Evolutionary conservation across 805 yeast genomes (phyloP), one percentile per base, ranked within the genome.

Genomic region (Kodamaea kakaduensis): DNA sequence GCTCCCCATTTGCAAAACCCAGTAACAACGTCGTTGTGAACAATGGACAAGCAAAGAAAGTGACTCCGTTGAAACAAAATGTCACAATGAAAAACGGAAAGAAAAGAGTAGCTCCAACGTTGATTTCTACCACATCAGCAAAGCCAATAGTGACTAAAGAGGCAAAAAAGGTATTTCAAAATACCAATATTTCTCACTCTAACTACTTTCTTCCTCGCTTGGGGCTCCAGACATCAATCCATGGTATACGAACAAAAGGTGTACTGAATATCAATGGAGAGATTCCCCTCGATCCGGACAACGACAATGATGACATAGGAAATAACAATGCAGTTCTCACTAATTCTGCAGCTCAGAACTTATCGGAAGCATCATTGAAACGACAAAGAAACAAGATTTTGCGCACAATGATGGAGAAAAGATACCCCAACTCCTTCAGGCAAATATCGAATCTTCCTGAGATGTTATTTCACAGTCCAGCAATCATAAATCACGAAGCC

Each of bases 41-140:
- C n/a, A n/a, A n/a, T n/a, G n/a, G n/a, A n/a, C 41, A 48, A 14
- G 30, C 46, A 13, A 38, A 44, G 27, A 36, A 38, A 43, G 18
- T 27, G 31, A 19, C 12, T 23, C 25, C 25, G 6, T 5, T 25
- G 18, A 45, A 51, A 35, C 58, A 54, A 73, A 78, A 59, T 59
- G 71, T 80, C 1, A 72, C 84, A 2, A 70, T 84, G 4, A 83
- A 84, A 47, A 80, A 81, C 24, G 93, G 93, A 3, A 78, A 77
- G 49, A 84, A 83, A 47, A 60, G 93, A 45, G 87, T 84, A 2
- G 74, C 84, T 1, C 94, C 93, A 4, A 66, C 78, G 15, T 56
- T 83, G 9, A 69, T 83, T 3, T 76, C 89, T 1, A 53, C 69
- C 10, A 31, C 30, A 26, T 27, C 42, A 17, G 25, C 44, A 35